A percentile compares a stretch with the other conserved stretches of the same genome.
phyloP scores from a whole-genome alignment of 495 filamentous ascomycete species.

The Cercophora sp. region DNA sequence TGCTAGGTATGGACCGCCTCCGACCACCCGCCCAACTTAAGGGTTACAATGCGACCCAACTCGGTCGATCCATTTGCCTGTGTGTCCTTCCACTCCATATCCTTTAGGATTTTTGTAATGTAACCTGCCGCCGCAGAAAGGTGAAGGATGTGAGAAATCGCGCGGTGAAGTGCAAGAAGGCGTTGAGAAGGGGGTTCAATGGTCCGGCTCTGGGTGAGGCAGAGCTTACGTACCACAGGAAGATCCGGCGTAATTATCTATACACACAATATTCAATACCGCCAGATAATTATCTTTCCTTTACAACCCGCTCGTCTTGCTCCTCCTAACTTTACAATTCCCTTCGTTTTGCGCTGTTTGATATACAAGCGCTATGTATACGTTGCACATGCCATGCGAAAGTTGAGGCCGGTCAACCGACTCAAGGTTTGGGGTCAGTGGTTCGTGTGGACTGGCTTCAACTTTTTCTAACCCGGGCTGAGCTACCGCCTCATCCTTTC shows the following conservation, averaged over 20 bases:
- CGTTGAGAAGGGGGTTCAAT: conserved; percentile 1
- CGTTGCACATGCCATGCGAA: too few species aligned
- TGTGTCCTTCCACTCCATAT: background rate
- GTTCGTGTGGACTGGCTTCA: too few species aligned
- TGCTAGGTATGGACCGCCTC: conserved; percentile 4
- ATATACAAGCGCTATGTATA: too few species aligned
- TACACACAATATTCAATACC: too few species aligned
- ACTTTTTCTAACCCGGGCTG: too few species aligned
- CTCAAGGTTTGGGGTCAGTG: too few species aligned
- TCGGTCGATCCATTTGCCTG: conserved; percentile 1
- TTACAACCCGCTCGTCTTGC: too few species aligned
- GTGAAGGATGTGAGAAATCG: background rate
- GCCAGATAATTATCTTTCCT: too few species aligned
- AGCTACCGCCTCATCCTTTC: too few species aligned
- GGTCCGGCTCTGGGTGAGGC: background rate
- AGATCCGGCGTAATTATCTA: background rate
- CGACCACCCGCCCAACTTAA: background rate
- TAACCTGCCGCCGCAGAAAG: background rate
- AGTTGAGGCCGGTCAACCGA: too few species aligned
- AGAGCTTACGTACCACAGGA: background rate
- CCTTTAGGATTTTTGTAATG: background rate
- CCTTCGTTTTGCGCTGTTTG: too few species aligned
- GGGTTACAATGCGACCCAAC: background rate
- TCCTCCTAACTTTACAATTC: too few species aligned
- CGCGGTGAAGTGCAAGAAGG: conserved; percentile 1